A percentile compares a stretch with the other conserved stretches of the same genome.
Evolutionary conservation across 2,329 filamentous ascomycete genomes (phyloP).

Genomic region (Colletotrichum acutatum): DNA sequence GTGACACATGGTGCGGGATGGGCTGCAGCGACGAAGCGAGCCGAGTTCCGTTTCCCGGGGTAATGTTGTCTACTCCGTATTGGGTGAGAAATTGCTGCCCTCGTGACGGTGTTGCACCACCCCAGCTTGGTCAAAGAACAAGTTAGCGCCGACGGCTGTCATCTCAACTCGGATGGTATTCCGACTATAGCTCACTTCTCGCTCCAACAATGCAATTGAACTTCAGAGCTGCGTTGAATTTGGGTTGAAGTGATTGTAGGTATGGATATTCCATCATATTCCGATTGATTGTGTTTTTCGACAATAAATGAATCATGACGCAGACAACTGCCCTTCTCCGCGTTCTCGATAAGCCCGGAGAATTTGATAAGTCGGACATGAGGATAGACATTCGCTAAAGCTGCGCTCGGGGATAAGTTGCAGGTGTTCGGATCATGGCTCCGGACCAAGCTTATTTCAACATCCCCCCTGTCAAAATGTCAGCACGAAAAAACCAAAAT

Average conservation of each 20-base stretch:
- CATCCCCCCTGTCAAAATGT: not conserved
- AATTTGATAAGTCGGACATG: not conserved
- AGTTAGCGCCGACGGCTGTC: not conserved
- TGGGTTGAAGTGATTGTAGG: too few relatives aligned
- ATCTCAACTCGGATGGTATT: not conserved
- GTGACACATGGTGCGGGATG: not conserved
- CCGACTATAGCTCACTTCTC: not conserved
- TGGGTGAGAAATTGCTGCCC: not conserved
- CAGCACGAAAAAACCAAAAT: not conserved
- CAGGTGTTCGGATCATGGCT: not conserved
- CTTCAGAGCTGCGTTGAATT: too few relatives aligned
- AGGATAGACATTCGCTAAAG: not conserved
- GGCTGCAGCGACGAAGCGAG: not conserved
- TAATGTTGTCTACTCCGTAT: not conserved
- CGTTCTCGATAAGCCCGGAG: not conserved
- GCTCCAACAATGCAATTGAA: too few relatives aligned
- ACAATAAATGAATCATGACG: not conserved
- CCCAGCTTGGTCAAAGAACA: not conserved
- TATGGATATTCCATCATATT: not conserved
- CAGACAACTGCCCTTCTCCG: not conserved
- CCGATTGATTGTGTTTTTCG: not conserved
- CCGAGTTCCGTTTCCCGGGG: not conserved
- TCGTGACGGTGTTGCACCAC: not conserved
- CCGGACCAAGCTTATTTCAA: constrained; percentile 3
- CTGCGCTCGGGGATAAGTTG: not conserved